Evolutionary conservation across 179 eudicot species (phyloP).

Genomic region (Beta macrorhiza): DNA sequence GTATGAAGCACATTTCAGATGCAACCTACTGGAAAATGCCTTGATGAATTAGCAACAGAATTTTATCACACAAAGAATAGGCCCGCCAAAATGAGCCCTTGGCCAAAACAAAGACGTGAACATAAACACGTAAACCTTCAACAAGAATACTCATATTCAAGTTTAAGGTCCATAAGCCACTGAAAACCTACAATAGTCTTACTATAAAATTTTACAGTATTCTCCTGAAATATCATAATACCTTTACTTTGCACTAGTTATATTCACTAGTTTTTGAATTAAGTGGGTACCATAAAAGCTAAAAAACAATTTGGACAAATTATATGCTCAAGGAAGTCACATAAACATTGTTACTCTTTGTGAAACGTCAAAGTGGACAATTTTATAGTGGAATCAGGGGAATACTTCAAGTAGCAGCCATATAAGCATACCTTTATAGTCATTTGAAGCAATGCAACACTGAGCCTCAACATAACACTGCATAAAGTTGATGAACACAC

Average conservation of each 20-base stretch:
- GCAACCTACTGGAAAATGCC: neutral
- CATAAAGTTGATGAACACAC: constrained; percentile 30
- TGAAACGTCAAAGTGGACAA: neutral
- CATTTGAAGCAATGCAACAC: constrained; percentile 82
- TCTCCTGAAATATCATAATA: neutral
- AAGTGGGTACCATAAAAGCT: neutral
- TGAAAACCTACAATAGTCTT: too few species aligned
- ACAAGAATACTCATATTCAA: too few species aligned
- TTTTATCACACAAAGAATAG: neutral
- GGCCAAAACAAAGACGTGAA: neutral
- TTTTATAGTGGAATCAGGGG: neutral
- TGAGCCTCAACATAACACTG: constrained; percentile 98
- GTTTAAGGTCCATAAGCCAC: neutral
- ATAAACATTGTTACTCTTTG: neutral
- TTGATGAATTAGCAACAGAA: neutral
- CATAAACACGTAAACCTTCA: neutral
- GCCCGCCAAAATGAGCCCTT: neutral
- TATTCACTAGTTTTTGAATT: neutral
- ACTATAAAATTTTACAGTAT: too few species aligned
- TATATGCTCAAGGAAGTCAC: neutral
- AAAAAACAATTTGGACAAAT: neutral
- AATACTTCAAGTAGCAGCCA: neutral
- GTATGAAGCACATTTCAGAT: neutral
- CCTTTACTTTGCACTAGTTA: neutral
- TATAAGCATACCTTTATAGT: constrained; percentile 68